Base-by-base conservation (phyloP, 768 basidiomycete genomes). In the Dendrothele bispora region DNA sequence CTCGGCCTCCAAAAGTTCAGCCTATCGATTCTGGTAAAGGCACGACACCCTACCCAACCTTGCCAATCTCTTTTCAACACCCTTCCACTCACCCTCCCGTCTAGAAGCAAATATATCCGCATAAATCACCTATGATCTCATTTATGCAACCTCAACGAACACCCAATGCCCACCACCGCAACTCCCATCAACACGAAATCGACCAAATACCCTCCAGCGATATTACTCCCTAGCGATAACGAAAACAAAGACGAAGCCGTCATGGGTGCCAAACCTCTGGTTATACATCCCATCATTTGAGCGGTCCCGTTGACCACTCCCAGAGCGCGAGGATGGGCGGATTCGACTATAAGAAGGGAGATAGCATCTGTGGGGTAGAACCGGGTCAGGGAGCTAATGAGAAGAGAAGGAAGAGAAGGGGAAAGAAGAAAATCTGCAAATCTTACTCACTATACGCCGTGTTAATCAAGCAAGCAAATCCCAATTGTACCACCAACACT, bases 191-290 rank as follows among this genome's bases (percentile, higher is more conserved):
- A 30, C n/a, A 43, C 41, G 20, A 43, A 11, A 26, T 43, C 41
- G 4, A 43, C 41, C 27, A 43, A 17, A 29, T 43, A 37, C 1
- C 80, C 80, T 1, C 76, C 74, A 1, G 69, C 57, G 34, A 79
- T 62, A 32, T 73, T 65, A 30, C 58, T 58, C 48, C 80, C 63
- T 7, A 77, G 40, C 0, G 80, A 81, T 0, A 79, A 53, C 1
- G 84, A 76, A 53, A 81, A 84, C 14, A 84, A 60, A 1, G 83
- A 82, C 2, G 79, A 75, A 5, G 82, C 73, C 17, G 74, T 54
- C 11, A 78, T 69, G 0, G 83, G 83, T 2, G 78, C 79, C 7
- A 83, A 56, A 1, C 79, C 67, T 25, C 82, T 70, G 53, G 75
- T 66, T 4, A 70, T 61, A 1, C 76, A 78, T 3, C 70, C 68